Evolutionary conservation across 805 yeast genomes (phyloP), one percentile per base, ranked within the genome.

Genomic region (Candida railenensis): DNA sequence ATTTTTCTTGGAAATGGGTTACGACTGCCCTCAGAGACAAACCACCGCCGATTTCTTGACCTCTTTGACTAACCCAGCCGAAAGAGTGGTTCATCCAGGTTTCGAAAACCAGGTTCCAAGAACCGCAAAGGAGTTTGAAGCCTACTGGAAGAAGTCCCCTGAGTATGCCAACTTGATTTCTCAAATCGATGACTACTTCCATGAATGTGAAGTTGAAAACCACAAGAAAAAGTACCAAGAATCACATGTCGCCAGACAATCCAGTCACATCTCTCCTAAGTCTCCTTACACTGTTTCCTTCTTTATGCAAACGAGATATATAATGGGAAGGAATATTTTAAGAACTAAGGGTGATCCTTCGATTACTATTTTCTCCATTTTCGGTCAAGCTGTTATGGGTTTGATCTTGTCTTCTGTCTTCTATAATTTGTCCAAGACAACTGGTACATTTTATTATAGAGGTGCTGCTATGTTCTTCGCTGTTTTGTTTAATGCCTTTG

Each of bases 1-100:
- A 12, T 83, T 71, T 55, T 83, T 83, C 57, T 58, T 69, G 48
- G 66, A 67, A 16, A 80, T 83, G 86, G 89, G 89, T 36, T 83
- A 70, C 69, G 67, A 73, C 22, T 81, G 83, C 57, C 80, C 82
- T 42, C 68, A 71, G 44, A 77, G 88, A 71, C 83, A 81, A 73
- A 80, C 87, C 3, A 81, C 87, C 42, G 81, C 86, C 7, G 89
- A 83, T 59, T 83, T 71, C 58, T 74, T 83, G 56, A 83, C 88
- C 15, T 74, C 87, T 3, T 76, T 83, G 43, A 83, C 89, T 15
- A 85, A 82, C 61, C 87, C 85, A 14, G 75, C 73, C 22, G 86
- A 82, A 49, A 75, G 87, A 67, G 66, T 76, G 14, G 59, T 59
- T 20, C 64, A 60, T 44, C 69, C 71, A 14, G 87, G 85, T 12